Evolutionary conservation across 176 grass and related monocot species (phyloP).

Genomic region (Alopecurus myosuroides): DNA sequence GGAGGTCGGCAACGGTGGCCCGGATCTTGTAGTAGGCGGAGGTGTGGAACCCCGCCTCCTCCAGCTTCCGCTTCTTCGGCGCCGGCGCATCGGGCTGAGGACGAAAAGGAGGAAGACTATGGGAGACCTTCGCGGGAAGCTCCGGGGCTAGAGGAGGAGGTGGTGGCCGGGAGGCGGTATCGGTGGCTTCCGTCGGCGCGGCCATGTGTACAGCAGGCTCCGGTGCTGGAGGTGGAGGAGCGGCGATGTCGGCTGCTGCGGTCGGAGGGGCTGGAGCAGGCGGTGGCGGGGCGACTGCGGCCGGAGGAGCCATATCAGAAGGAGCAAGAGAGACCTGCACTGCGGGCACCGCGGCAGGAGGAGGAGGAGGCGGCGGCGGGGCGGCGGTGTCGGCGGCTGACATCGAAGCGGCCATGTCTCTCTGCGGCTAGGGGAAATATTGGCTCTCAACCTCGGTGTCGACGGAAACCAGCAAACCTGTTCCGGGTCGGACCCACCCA

Average conservation of each 20-base stretch:
- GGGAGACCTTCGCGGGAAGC: not conserved
- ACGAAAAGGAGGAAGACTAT: not conserved
- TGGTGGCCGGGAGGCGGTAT: not conserved
- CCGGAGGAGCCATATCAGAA: not conserved
- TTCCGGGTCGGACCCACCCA: too few species aligned
- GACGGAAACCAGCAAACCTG: too few species aligned
- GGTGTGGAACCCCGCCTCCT: constrained; percentile 34
- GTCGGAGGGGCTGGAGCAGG: not conserved
- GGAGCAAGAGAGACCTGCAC: not conserved
- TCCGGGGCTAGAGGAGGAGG: constrained; percentile 15
- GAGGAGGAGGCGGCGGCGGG: not conserved
- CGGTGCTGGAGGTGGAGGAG: not conserved
- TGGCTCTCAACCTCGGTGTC: too few species aligned
- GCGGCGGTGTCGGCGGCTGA: constrained; percentile 9
- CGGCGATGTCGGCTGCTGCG: not conserved
- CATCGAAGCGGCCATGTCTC: constrained; percentile 14
- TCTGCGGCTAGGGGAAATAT: not conserved
- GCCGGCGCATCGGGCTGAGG: constrained; percentile 14
- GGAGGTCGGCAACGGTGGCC: constrained; percentile 22
- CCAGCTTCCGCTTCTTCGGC: constrained; percentile 28
- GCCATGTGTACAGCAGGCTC: constrained; percentile 9
- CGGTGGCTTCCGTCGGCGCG: not conserved
- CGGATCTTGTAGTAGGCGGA: constrained; percentile 57
- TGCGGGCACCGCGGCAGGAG: not conserved
- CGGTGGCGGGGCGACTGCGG: not conserved